Percentiles rank a stretch among this genome's conserved stretches.
These are phyloP conservation scores for Metschnikowia koreensis DNA, from an alignment of 805 yeast genomes.

Conservation along the genomic window DNA sequence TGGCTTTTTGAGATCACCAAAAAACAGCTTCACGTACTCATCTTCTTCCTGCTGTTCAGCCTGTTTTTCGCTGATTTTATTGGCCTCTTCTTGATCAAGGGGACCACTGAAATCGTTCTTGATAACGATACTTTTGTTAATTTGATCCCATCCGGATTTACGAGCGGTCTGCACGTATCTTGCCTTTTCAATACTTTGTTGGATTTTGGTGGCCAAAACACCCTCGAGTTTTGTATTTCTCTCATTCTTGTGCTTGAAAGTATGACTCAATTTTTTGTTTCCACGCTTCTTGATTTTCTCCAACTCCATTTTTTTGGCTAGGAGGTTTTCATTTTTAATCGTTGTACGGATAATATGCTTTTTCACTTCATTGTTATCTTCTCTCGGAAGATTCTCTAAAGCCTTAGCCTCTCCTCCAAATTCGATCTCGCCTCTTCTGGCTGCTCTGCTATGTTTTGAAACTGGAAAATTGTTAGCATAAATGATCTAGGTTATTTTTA, in stretches of 20 bases:
- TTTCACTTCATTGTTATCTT: conserved; percentile 56
- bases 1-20: conserved; percentile 10
- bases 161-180: conserved; percentile 59
- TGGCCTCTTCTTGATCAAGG: conserved; percentile 7
- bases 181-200: conserved; percentile 62
- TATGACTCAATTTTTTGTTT: conserved; percentile 31
- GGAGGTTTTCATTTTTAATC: conserved; percentile 60
- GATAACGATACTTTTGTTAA: conserved; percentile 49
- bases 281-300: conserved; percentile 29
- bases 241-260: conserved; percentile 39
- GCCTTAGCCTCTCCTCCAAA: conserved; percentile 48
- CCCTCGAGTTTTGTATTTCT: conserved; percentile 54
- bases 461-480: conserved; percentile 30
- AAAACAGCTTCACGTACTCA: conserved; percentile 33
- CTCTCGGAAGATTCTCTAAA: conserved; percentile 54
- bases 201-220: conserved; percentile 58
- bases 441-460: conserved; percentile 73
- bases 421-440: conserved; percentile 59
- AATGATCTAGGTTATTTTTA: not conserved
- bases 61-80: conserved; percentile 20
- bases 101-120: conserved; percentile 11
- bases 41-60: conserved; percentile 36
- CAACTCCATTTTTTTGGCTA: conserved; percentile 54
- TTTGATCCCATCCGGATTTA: conserved; percentile 71
- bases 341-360: conserved; percentile 67